A percentile compares a stretch with the other conserved stretches of the same genome.
phyloP scores from a whole-genome alignment of 768 basidiomycete genomes.

The Pholiota molesta region DNA sequence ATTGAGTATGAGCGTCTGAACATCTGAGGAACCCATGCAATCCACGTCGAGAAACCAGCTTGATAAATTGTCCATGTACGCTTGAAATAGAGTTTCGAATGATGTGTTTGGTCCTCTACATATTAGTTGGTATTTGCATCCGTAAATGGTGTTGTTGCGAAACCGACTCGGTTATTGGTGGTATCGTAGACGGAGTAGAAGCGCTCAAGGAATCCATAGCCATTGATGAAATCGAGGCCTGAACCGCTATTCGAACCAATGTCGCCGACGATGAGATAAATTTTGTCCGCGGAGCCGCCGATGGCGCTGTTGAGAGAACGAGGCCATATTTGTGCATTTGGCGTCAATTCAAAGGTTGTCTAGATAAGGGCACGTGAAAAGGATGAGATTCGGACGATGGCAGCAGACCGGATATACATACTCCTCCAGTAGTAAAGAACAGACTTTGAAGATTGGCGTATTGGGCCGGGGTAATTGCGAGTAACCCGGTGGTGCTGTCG shows the following conservation, averaged over 20 bases:
- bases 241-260: slow-evolving; percentile 48
- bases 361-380: slow-evolving; percentile 21
- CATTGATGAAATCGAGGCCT: slow-evolving; percentile 64
- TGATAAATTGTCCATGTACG: too few relatives aligned
- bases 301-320: slow-evolving; percentile 54
- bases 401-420: neutral
- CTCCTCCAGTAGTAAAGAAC: neutral
- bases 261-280: slow-evolving; percentile 58
- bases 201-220: slow-evolving; percentile 39
- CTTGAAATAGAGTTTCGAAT: neutral
- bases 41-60: too few relatives aligned
- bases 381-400: neutral
- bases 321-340: slow-evolving; percentile 73
- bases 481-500: neutral
- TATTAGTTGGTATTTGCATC: neutral
- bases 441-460: neutral
- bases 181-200: slow-evolving; percentile 69
- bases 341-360: slow-evolving; percentile 54
- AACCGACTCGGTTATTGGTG: slow-evolving; percentile 50
- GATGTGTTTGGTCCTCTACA: neutral
- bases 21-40: too few relatives aligned
- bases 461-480: neutral
- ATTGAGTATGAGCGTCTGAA: too few relatives aligned
- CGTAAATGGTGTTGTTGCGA: slow-evolving; percentile 55
- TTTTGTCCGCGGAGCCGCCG: slow-evolving; percentile 49